These are phyloP conservation scores for Cercospora janseana DNA, from an alignment of 2,329 filamentous ascomycete species.

Conservation along the genomic window DNA sequence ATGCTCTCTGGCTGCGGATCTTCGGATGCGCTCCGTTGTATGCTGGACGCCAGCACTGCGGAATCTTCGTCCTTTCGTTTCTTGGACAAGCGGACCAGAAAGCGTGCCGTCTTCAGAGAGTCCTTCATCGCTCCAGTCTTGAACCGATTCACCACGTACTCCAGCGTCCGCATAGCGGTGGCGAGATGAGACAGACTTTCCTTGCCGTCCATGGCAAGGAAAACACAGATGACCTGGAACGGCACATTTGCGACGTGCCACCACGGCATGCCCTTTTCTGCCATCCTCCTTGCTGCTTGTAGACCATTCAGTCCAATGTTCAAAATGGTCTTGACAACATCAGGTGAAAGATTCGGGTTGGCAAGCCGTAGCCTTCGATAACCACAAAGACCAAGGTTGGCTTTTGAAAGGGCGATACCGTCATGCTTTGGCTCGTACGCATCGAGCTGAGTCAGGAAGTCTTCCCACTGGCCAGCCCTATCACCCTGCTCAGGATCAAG, in stretches of 20 bases:
- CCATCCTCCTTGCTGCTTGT: conserved; percentile 49
- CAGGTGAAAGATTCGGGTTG: conserved; percentile 47
- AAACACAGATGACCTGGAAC: conserved; percentile 57
- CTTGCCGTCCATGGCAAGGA: conserved; percentile 56
- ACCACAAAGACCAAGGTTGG: conserved; percentile 56
- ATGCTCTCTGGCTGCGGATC: conserved; percentile 27
- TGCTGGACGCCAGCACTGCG: conserved; percentile 24
- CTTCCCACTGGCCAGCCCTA: conserved; percentile 35
- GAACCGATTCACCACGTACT: conserved; percentile 35
- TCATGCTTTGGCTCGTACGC: conserved; percentile 34
- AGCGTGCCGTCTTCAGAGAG: conserved; percentile 54
- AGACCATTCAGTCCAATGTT: conserved; percentile 48
- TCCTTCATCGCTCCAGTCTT: conserved; percentile 46
- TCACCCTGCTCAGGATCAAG: conserved; percentile 51
- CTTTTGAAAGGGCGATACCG: conserved; percentile 45
- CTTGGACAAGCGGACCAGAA: conserved; percentile 54
- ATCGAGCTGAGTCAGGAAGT: conserved; percentile 35
- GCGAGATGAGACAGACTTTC: conserved; percentile 50
- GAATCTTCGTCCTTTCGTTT: conserved; percentile 34
- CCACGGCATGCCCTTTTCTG: conserved; percentile 52
- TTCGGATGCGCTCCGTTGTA: conserved; percentile 24
- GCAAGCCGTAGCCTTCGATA: conserved; percentile 55
- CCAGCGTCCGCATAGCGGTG: conserved; percentile 49
- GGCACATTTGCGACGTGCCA: conserved; percentile 61
- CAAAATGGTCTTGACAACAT: conserved; percentile 50